A percentile compares a stretch with the other conserved stretches of the same genome.
Conservation (phyloP, 768 basidiomycete species). For the Kwoniella sp. region DNA sequence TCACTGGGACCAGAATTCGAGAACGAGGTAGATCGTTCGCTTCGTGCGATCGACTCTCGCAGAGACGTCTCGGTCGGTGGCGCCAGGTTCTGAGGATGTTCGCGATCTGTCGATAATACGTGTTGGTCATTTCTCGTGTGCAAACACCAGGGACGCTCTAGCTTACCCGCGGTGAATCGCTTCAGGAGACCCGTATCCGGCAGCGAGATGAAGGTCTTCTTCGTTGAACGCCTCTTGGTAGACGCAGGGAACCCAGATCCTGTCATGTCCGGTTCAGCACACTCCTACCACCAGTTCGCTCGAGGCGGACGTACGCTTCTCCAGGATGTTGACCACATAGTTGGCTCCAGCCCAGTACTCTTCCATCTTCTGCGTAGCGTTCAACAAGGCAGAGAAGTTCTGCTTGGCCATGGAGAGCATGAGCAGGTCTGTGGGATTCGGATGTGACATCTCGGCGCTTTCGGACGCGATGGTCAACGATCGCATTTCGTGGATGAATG, state of each 20-base stretch:
- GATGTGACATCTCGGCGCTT: background rate
- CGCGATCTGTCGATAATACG: conserved; percentile 16
- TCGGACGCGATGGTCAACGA: conserved; percentile 6
- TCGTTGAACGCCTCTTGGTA: conserved; percentile 5
- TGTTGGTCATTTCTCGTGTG: background rate
- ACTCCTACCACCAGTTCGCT: background rate
- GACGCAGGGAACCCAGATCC: conserved; percentile 24
- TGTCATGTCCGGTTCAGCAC: conserved; percentile 2
- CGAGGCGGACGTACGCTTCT: conserved; percentile 26
- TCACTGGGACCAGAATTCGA: conserved; percentile 25
- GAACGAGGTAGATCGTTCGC: conserved; percentile 13
- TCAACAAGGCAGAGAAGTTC: conserved; percentile 35
- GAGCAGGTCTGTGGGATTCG: conserved; percentile 33
- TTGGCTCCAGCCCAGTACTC: conserved; percentile 38
- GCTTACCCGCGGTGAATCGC: conserved; percentile 35
- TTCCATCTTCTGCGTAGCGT: conserved; percentile 33
- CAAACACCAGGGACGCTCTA: background rate
- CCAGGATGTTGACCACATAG: conserved; percentile 29
- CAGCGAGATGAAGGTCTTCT: conserved; percentile 44
- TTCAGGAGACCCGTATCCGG: conserved; percentile 44
- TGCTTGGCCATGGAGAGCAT: conserved; percentile 37
- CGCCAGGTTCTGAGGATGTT: conserved; percentile 34
- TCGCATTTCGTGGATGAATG: conserved; percentile 39
- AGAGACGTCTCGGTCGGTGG: conserved; percentile 39
- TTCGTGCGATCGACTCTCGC: conserved; percentile 37